These are phyloP conservation scores for Barbatosphaeria neglecta DNA, from an alignment of 495 filamentous ascomycete genomes.

Conservation along the genomic window DNA sequence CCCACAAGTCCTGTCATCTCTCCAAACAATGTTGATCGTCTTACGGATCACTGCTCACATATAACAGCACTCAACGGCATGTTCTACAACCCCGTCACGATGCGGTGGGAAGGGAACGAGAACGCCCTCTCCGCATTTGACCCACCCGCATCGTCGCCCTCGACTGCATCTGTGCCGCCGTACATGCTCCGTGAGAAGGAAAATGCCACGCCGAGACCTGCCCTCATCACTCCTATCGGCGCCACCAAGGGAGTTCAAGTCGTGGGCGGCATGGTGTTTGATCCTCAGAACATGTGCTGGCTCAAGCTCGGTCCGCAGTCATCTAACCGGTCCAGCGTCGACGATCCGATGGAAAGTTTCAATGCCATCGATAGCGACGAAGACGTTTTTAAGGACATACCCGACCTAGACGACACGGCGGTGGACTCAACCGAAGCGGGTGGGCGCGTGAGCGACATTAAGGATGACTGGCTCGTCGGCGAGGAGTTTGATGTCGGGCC, in stretches of 20 bases:
- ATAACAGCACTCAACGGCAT: slow-evolving; percentile 74
- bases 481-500: slow-evolving; percentile 98
- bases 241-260: slow-evolving; percentile 70
- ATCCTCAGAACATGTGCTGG: slow-evolving; percentile 93
- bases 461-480: slow-evolving; percentile 73
- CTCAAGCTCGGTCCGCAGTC: slow-evolving; percentile 51
- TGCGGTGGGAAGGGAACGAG: slow-evolving; percentile 94
- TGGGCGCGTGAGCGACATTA: slow-evolving; percentile 39
- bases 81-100: slow-evolving; percentile 78
- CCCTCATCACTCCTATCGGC: slow-evolving; percentile 85
- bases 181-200: slow-evolving; percentile 40
- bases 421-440: slow-evolving; percentile 28
- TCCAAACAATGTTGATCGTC: neutral
- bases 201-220: slow-evolving; percentile 60
- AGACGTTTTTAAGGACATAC: slow-evolving; percentile 44
- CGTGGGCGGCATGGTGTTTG: slow-evolving; percentile 92
- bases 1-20: neutral
- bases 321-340: slow-evolving; percentile 20
- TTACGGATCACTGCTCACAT: slow-evolving; percentile 6
- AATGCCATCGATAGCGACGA: slow-evolving; percentile 59
- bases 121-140: slow-evolving; percentile 70
- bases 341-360: slow-evolving; percentile 59
- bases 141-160: slow-evolving; percentile 34
- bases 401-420: slow-evolving; percentile 37
- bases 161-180: slow-evolving; percentile 30